Evolutionary conservation across 257 asterid species (phyloP).

Genomic region (Phtheirospermum japonicum): DNA sequence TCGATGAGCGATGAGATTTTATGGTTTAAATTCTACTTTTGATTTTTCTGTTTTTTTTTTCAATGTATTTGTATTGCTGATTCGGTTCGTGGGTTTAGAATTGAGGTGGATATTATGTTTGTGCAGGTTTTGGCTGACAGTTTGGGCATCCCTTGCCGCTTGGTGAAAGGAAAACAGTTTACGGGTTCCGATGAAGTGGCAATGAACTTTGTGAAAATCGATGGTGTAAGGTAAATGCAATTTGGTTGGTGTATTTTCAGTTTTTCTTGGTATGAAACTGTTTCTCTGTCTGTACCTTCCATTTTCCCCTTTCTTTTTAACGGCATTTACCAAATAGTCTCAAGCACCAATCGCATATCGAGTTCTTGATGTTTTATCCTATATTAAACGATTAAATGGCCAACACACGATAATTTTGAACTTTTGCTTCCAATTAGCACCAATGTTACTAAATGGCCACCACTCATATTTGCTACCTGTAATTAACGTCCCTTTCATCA

Average conservation of each 20-base stretch:
- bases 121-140: constrained; percentile 90
- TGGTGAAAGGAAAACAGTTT: constrained; percentile 83
- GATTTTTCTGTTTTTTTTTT: background rate
- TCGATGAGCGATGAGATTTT: background rate
- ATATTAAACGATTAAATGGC: background rate
- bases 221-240: constrained; percentile 63
- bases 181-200: constrained; percentile 95
- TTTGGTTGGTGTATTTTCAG: constrained; percentile 20
- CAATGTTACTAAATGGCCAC: constrained; percentile 1
- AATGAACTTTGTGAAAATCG: constrained; percentile 72
- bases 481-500: background rate
- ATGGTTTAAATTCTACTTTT: constrained; percentile 1
- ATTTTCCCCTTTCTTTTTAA: background rate
- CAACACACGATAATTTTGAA: no score
- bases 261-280: constrained; percentile 14
- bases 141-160: constrained; percentile 78
- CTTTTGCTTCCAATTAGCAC: constrained; percentile 21
- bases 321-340: constrained; percentile 1
- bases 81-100: constrained; percentile 5
- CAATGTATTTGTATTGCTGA: constrained; percentile 6
- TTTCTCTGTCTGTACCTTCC: constrained; percentile 9
- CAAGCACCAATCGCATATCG: background rate
- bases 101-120: constrained; percentile 21
- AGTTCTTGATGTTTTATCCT: constrained; percentile 24
- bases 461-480: constrained; percentile 8